Evolutionary conservation across 2,329 filamentous ascomycete species (phyloP).

Genomic region (Fusarium sp.): DNA sequence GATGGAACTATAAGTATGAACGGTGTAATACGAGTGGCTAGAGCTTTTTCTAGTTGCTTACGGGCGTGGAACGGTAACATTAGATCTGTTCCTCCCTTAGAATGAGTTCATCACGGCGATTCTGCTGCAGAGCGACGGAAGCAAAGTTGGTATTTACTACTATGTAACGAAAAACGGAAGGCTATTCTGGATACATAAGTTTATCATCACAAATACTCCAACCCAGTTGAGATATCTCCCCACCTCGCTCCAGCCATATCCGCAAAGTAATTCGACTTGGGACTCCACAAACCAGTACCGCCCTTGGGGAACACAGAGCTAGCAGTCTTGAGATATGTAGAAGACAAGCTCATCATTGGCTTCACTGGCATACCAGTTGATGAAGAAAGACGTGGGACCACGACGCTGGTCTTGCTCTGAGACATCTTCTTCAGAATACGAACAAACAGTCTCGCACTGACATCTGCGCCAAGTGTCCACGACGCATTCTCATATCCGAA

Average conservation of each 20-base stretch:
- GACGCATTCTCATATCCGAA: constrained; percentile 68
- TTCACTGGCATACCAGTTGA: constrained; percentile 49
- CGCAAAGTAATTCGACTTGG: constrained; percentile 43
- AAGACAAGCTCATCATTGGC: constrained; percentile 55
- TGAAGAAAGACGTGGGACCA: constrained; percentile 53
- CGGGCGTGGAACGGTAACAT: background rate
- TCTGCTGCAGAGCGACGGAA: background rate
- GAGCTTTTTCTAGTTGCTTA: background rate
- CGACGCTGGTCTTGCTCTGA: constrained; percentile 51
- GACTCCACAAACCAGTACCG: constrained; percentile 49
- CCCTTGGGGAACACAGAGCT: constrained; percentile 55
- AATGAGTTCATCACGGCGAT: background rate
- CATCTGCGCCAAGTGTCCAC: constrained; percentile 71
- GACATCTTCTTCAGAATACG: constrained; percentile 62
- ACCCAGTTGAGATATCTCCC: constrained; percentile 41
- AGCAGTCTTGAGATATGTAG: constrained; percentile 60
- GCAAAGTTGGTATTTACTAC: background rate
- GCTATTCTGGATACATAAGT: background rate
- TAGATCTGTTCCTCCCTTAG: background rate
- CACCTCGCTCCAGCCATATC: constrained; percentile 44
- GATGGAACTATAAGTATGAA: background rate
- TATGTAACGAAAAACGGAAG: background rate
- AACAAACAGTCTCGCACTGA: constrained; percentile 57
- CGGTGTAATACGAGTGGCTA: background rate
- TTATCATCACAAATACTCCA: constrained; percentile 25